A percentile compares a stretch with the other conserved stretches of the same genome.
These are phyloP conservation scores for Aspergillus affinis DNA, from an alignment of 495 filamentous ascomycete species.

Conservation along the genomic window DNA sequence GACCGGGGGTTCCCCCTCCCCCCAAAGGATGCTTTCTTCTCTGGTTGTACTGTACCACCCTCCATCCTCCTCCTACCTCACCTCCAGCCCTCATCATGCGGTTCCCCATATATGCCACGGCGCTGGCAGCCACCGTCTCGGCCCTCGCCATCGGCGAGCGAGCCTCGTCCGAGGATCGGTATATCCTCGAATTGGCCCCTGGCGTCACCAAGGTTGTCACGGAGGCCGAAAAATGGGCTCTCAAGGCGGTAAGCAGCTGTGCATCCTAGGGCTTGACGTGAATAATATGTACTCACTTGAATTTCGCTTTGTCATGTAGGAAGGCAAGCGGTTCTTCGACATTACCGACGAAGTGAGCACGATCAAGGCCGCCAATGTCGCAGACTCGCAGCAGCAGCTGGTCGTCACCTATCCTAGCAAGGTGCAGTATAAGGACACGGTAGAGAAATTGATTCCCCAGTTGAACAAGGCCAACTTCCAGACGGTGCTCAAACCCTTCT, in stretches of 20 bases:
- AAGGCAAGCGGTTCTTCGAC: constrained; percentile 5
- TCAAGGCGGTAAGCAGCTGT: not conserved
- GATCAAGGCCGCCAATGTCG: not conserved
- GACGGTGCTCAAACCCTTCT: constrained; percentile 1
- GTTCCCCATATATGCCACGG: not conserved
- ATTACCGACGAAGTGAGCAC: not conserved
- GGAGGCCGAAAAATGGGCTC: constrained; percentile 6
- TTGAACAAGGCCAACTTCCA: constrained; percentile 3
- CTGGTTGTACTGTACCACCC: not conserved
- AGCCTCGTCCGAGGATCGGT: not conserved
- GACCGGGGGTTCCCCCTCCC: not conserved
- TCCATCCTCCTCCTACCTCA: not conserved
- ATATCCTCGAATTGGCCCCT: constrained; percentile 2
- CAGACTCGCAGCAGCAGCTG: not conserved
- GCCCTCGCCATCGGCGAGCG: not conserved
- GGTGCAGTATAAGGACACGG: not conserved
- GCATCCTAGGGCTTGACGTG: not conserved
- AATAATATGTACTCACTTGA: not conserved
- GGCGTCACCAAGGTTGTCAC: constrained; percentile 2
- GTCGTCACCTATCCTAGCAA: not conserved
- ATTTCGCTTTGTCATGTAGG: not conserved
- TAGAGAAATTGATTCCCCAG: not conserved
- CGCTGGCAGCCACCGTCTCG: not conserved
- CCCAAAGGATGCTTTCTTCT: not conserved
- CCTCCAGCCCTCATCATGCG: not conserved